Percentiles rank a stretch among this genome's conserved stretches.
Conservation (phyloP, 129 eudicot species). For the Saussurea involucrata region DNA sequence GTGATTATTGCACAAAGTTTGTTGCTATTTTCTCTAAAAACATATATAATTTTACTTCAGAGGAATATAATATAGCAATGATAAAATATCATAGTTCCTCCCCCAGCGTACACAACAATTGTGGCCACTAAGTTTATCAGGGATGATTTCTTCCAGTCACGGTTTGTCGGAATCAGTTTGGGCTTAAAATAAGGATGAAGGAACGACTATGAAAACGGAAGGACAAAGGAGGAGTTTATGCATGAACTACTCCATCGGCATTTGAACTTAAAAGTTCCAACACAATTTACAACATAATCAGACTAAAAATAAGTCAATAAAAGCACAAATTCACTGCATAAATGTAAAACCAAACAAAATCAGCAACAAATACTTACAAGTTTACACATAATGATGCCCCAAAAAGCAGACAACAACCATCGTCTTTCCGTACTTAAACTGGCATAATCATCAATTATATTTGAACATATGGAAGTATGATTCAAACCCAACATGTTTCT, state of each 20-base stretch:
- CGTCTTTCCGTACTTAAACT: constrained; percentile 27
- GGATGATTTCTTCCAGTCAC: too few species aligned
- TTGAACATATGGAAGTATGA: constrained; percentile 4
- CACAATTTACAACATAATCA: background rate
- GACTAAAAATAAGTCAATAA: background rate
- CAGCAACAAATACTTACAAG: constrained; percentile 41
- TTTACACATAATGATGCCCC: constrained; percentile 69
- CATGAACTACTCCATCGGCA: background rate
- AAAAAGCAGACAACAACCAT: constrained; percentile 58
- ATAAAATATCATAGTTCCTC: too few species aligned
- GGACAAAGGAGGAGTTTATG: background rate
- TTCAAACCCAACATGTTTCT: constrained; percentile 36
- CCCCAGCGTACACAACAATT: too few species aligned
- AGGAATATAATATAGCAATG: too few species aligned
- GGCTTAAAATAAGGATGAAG: too few species aligned
- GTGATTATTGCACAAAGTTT: too few species aligned
- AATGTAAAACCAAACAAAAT: background rate
- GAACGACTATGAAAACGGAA: too few species aligned
- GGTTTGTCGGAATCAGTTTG: too few species aligned
- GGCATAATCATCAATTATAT: constrained; percentile 29
- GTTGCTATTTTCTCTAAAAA: too few species aligned
- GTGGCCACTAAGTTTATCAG: too few species aligned
- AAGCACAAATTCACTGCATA: background rate
- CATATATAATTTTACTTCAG: too few species aligned
- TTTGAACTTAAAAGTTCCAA: background rate